Conservation (phyloP, 345 rosid genomes). For the Hibiscus tridactylites region DNA sequence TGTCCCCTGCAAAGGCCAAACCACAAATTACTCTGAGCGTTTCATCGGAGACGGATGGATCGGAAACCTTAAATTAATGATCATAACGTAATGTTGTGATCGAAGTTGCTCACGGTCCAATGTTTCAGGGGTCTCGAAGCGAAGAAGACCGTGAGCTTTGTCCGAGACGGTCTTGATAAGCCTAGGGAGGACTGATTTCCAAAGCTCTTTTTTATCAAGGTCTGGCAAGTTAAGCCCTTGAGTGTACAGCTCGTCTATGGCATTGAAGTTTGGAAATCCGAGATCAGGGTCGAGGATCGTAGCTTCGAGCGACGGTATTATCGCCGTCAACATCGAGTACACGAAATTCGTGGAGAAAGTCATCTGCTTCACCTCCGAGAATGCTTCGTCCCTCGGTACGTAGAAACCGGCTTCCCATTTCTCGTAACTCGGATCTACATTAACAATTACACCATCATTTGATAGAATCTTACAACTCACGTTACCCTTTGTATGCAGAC, state of each 20-base stretch:
- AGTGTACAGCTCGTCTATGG: conserved; percentile 51
- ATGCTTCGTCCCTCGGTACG: conserved; percentile 1
- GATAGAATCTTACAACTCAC: too few relatives aligned
- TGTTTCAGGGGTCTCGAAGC: conserved; percentile 45
- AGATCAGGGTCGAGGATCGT: conserved; percentile 26
- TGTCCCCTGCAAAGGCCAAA: conserved; percentile 36
- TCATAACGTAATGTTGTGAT: too few relatives aligned
- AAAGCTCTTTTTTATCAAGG: conserved; percentile 27
- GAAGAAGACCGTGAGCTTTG: conserved; percentile 29
- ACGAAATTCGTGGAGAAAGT: conserved; percentile 15
- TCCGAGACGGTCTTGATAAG: conserved; percentile 32
- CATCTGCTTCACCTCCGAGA: background rate
- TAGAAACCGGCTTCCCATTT: background rate
- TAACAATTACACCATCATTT: background rate
- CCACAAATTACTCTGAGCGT: background rate
- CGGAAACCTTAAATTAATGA: too few relatives aligned
- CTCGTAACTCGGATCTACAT: background rate
- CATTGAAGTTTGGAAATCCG: conserved; percentile 47
- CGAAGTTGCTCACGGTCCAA: conserved; percentile 25
- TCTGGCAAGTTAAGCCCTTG: conserved; percentile 35
- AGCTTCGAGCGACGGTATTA: conserved; percentile 39
- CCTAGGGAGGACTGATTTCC: conserved; percentile 36
- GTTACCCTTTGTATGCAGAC: background rate
- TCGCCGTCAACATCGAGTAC: conserved; percentile 41
- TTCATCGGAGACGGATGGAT: too few relatives aligned